Evolutionary conservation across 2,329 filamentous ascomycete genomes (phyloP).

Genomic region (Elsinoe necatrix): DNA sequence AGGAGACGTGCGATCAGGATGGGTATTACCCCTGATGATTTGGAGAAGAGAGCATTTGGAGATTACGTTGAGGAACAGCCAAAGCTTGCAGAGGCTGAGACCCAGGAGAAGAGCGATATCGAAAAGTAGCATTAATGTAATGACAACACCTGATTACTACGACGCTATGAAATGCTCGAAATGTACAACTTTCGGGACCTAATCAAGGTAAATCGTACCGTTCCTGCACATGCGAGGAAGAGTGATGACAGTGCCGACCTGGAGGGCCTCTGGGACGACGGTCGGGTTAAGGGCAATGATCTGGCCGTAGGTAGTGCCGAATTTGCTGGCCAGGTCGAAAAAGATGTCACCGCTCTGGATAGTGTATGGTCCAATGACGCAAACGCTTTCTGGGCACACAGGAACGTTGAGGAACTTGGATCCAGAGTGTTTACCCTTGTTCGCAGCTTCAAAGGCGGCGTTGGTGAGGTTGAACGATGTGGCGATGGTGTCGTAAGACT

Average conservation of each 20-base stretch:
- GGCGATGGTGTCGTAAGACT: constrained; percentile 22
- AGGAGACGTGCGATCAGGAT: constrained; percentile 25
- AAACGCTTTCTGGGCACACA: constrained; percentile 21
- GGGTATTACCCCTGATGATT: constrained; percentile 14
- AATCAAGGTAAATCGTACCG: neutral
- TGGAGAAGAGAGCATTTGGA: constrained; percentile 20
- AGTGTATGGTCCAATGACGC: constrained; percentile 21
- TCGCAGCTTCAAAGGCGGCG: constrained; percentile 20
- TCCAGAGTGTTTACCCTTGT: constrained; percentile 21
- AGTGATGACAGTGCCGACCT: constrained; percentile 14
- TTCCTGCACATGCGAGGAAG: neutral
- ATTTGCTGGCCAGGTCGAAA: constrained; percentile 20
- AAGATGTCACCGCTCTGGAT: constrained; percentile 23
- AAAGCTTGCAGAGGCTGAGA: neutral
- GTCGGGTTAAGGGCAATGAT: constrained; percentile 22
- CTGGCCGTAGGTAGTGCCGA: constrained; percentile 21
- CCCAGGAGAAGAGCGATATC: constrained; percentile 9
- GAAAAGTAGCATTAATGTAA: constrained; percentile 9
- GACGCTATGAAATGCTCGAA: neutral
- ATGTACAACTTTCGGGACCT: neutral
- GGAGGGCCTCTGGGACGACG: constrained; percentile 19
- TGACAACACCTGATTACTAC: neutral
- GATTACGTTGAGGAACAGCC: constrained; percentile 12
- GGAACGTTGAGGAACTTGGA: constrained; percentile 24
- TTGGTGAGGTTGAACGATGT: constrained; percentile 24